Evolutionary conservation across 2,329 filamentous ascomycete genomes (phyloP).

Genomic region (Microcyclospora pomicola): DNA sequence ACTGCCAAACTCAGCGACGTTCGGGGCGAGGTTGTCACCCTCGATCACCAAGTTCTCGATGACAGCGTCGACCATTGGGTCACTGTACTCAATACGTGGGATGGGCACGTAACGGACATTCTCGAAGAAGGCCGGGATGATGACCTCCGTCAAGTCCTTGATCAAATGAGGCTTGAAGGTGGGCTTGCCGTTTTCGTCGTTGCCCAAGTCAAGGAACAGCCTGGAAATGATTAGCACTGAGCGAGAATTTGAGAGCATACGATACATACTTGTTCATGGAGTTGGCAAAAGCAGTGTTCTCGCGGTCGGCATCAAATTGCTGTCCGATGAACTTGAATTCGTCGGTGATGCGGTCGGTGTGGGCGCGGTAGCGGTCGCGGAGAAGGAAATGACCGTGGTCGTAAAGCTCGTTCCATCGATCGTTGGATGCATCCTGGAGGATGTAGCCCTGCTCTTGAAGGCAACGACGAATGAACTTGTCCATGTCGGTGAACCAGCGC

Average conservation of each 20-base stretch:
- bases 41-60: slow-evolving; percentile 93
- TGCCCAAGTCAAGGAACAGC: slow-evolving; percentile 79
- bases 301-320: slow-evolving; percentile 77
- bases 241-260: no score
- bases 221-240: no score
- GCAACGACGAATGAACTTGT: slow-evolving; percentile 67
- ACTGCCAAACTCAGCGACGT: slow-evolving; percentile 71
- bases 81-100: slow-evolving; percentile 84
- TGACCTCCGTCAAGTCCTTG: slow-evolving; percentile 77
- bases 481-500: slow-evolving; percentile 71
- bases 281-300: slow-evolving; percentile 68
- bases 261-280: slow-evolving; percentile 50
- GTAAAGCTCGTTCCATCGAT: slow-evolving; percentile 73
- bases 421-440: slow-evolving; percentile 63
- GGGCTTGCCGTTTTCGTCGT: slow-evolving; percentile 69
- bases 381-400: slow-evolving; percentile 77
- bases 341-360: slow-evolving; percentile 75
- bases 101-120: slow-evolving; percentile 81
- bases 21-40: slow-evolving; percentile 92
- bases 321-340: slow-evolving; percentile 80
- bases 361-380: slow-evolving; percentile 71
- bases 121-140: slow-evolving; percentile 71
- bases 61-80: slow-evolving; percentile 69
- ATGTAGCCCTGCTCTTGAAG: slow-evolving; percentile 85
- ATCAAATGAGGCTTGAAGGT: slow-evolving; percentile 85